Evolutionary conservation across 2,329 filamentous ascomycete species (phyloP), one percentile per base, ranked within the genome.

Genomic region (Neofusicoccum umdonicola): DNA sequence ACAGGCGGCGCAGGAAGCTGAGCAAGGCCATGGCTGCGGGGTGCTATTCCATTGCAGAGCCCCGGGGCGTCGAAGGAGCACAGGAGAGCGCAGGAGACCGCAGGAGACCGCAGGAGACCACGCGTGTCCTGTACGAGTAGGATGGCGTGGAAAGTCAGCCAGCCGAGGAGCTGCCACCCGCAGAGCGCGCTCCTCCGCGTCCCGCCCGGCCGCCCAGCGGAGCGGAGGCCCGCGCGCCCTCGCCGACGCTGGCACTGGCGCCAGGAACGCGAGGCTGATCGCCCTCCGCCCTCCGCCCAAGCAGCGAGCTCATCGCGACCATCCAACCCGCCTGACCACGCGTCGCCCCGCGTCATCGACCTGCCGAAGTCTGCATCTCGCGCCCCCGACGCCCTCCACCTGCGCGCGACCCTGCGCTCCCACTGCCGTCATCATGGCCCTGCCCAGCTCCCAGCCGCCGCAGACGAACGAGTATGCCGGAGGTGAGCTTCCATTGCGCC

Each of bases 1-100:
- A 89, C 19, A 89, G 77, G 68, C 81, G 81, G 70, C 80, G 79
- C 63, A 86, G 69, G 73, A 79, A 82, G 66, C 77, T 73, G 62
- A 84, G 72, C 63, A 78, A 71, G 71, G 79, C 80, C 80, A 82
- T 82, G 66, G 62, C 65, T 58, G 61, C 9, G 11, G 27, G 22
- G 52, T n/a, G 56, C 56, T 47, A 54, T 44, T 13, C 41, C 19
- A 65, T 54, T n/a, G 50, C 50, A 37, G 50, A 54, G 34, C 34
- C 42, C 41, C 47, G 45, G 13, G 27, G 27, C 5, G 27, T 7
- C 51, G 44, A 7, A 45, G 51, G 48, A 22, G 48, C 15, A 34
- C 62, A 19, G 35, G 35, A 17, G 45, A 3, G 35, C 27, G 27
- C 9, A 27, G 22, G 15, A 11, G 11, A 3, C 8, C n/a, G 9